phyloP scores from a whole-genome alignment of 352 stramenopile species.

The Phytophthora citricola region DNA sequence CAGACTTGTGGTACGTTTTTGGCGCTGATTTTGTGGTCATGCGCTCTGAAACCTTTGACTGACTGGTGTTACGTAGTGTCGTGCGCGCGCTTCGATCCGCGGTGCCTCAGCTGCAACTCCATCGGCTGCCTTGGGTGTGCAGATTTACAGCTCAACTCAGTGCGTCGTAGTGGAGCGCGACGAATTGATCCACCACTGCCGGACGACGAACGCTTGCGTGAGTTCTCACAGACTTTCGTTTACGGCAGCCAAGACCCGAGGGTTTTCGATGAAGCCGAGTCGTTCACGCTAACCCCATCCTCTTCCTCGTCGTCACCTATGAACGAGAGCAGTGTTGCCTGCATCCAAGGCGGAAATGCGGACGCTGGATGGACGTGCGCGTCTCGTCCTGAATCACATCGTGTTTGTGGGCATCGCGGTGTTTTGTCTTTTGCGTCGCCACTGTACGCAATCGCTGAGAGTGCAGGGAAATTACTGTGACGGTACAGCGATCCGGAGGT shows the following conservation, averaged over 20 bases:
- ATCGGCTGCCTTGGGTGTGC: slow-evolving; percentile 86
- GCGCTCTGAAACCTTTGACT: neutral
- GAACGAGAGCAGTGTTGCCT: slow-evolving; percentile 68
- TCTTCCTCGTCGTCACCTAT: slow-evolving; percentile 28
- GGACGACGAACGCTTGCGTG: slow-evolving; percentile 87
- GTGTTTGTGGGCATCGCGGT: slow-evolving; percentile 91
- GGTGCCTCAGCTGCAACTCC: slow-evolving; percentile 89
- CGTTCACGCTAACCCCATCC: slow-evolving; percentile 61
- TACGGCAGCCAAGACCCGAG: slow-evolving; percentile 91
- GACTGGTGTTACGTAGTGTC: slow-evolving; percentile 45
- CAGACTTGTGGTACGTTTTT: slow-evolving; percentile 72
- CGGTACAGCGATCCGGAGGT: slow-evolving; percentile 86
- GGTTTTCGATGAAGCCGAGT: slow-evolving; percentile 94
- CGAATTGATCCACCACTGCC: slow-evolving; percentile 74
- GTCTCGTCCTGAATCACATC: slow-evolving; percentile 62
- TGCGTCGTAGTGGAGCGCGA: slow-evolving; percentile 89
- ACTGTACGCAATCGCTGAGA: slow-evolving; percentile 85
- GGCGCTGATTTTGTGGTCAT: neutral
- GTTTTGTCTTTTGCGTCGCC: slow-evolving; percentile 90
- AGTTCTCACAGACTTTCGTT: slow-evolving; percentile 91
- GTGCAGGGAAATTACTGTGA: slow-evolving; percentile 78
- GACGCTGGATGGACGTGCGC: slow-evolving; percentile 80
- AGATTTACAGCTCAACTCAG: slow-evolving; percentile 92
- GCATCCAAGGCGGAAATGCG: slow-evolving; percentile 56
- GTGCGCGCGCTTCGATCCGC: slow-evolving; percentile 90